Conservation (phyloP, 179 eudicot species). For the Silene vulgaris region DNA sequence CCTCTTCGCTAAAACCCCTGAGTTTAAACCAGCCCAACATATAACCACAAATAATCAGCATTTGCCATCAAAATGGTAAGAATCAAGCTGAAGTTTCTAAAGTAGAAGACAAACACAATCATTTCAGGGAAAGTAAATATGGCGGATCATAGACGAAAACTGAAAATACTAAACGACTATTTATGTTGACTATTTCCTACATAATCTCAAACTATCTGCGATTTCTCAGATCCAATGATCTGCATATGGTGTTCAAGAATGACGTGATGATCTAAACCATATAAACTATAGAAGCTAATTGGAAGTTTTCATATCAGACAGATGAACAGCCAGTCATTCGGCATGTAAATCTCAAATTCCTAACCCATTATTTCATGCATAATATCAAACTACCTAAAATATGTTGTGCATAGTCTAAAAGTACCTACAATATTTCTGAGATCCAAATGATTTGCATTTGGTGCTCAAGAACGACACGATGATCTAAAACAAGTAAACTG, state of each 20-base stretch:
- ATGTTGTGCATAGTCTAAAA: not conserved
- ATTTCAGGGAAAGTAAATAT: not conserved
- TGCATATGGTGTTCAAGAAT: not conserved
- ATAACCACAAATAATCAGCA: not conserved
- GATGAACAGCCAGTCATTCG: not conserved
- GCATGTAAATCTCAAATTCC: not conserved
- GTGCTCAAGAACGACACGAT: not conserved
- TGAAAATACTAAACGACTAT: too few species aligned
- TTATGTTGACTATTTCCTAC: not conserved
- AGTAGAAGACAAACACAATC: not conserved
- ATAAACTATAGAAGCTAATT: not conserved
- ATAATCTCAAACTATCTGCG: too few species aligned
- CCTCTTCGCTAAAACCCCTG: conserved; percentile 21
- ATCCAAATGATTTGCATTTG: not conserved
- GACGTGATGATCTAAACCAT: not conserved
- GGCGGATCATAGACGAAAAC: not conserved
- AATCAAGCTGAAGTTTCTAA: not conserved
- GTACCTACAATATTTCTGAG: not conserved
- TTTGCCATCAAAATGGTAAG: not conserved
- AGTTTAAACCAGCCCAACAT: not conserved
- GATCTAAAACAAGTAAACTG: not conserved
- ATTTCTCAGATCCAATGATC: not conserved
- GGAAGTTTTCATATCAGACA: not conserved
- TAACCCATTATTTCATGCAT: not conserved
- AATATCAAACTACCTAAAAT: too few species aligned